A percentile compares a stretch with the other conserved stretches of the same genome.
Evolutionary conservation across 495 filamentous ascomycete genomes (phyloP).

Genomic region (Talaromyces thailandensis): DNA sequence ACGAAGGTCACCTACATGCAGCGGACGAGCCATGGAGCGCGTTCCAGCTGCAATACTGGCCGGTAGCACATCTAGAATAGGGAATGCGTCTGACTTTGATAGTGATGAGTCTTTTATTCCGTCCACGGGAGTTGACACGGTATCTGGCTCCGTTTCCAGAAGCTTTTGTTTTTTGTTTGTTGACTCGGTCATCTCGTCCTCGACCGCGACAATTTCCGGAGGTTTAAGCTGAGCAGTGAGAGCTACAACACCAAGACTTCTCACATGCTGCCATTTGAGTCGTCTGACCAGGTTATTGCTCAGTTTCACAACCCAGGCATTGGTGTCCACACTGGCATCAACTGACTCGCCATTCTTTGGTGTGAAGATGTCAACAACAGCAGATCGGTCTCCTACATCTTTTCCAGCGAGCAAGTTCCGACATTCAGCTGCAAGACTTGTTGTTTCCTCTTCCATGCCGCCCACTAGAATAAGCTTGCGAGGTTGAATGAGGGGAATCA

Average conservation of each 20-base stretch:
- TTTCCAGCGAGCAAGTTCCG: slow-evolving; percentile 58
- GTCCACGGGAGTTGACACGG: slow-evolving; percentile 16
- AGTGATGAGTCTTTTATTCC: slow-evolving; percentile 13
- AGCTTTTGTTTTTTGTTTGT: slow-evolving; percentile 61
- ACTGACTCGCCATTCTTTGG: slow-evolving; percentile 61
- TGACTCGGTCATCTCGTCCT: slow-evolving; percentile 31
- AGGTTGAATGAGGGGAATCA: slow-evolving; percentile 89
- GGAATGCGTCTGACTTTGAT: slow-evolving; percentile 31
- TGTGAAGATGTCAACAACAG: slow-evolving; percentile 58
- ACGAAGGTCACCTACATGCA: slow-evolving; percentile 90
- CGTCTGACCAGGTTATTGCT: slow-evolving; percentile 71
- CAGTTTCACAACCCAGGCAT: slow-evolving; percentile 91
- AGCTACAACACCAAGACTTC: slow-evolving; percentile 79
- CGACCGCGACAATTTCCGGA: slow-evolving; percentile 17
- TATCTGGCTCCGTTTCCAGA: slow-evolving; percentile 22
- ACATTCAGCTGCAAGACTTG: slow-evolving; percentile 69
- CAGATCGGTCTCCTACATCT: slow-evolving; percentile 25
- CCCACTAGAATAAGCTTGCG: slow-evolving; percentile 85
- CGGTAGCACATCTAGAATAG: slow-evolving; percentile 71
- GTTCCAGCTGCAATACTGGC: slow-evolving; percentile 67
- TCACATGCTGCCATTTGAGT: slow-evolving; percentile 90
- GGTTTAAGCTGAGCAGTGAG: slow-evolving; percentile 58
- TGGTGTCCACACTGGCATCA: slow-evolving; percentile 93
- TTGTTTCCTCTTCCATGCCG: slow-evolving; percentile 69
- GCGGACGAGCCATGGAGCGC: slow-evolving; percentile 69